Evolutionary conservation across 2,329 filamentous ascomycete genomes (phyloP).

Genomic region (Aspergillus sp.): DNA sequence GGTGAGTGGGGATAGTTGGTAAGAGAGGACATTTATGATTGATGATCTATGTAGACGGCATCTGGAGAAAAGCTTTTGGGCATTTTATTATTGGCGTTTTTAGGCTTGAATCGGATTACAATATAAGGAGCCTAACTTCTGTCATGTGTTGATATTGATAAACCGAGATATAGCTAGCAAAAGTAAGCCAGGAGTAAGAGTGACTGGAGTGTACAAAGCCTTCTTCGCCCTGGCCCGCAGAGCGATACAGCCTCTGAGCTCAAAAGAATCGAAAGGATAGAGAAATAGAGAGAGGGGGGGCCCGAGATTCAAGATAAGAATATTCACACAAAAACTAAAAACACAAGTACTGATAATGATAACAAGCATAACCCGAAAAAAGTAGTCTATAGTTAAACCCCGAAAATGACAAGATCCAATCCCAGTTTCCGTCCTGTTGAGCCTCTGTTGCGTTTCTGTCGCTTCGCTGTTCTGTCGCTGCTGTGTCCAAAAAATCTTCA

Average conservation of each 20-base stretch:
- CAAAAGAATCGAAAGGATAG: background rate
- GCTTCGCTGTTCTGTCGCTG: conserved; percentile 10
- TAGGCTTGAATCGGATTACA: background rate
- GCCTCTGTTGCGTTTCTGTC: background rate
- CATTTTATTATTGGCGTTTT: background rate
- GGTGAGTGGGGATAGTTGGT: background rate
- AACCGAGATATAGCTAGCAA: background rate
- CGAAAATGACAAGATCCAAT: conserved; percentile 11
- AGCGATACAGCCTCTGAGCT: background rate
- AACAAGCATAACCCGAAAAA: background rate
- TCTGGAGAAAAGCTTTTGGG: background rate
- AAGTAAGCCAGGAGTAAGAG: background rate
- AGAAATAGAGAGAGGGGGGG: background rate
- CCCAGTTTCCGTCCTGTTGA: conserved; percentile 9
- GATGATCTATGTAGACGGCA: background rate
- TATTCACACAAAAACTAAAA: conserved; percentile 9
- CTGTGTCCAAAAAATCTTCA: conserved; percentile 7
- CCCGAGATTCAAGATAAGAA: background rate
- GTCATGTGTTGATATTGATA: background rate
- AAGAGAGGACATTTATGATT: background rate
- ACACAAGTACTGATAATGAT: background rate
- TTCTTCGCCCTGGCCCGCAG: background rate
- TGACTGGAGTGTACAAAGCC: background rate
- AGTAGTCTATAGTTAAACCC: conserved; percentile 13
- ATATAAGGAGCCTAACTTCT: background rate